Base-by-base conservation (phyloP, 441 rosid genomes). In the Isatis lusitanica region DNA sequence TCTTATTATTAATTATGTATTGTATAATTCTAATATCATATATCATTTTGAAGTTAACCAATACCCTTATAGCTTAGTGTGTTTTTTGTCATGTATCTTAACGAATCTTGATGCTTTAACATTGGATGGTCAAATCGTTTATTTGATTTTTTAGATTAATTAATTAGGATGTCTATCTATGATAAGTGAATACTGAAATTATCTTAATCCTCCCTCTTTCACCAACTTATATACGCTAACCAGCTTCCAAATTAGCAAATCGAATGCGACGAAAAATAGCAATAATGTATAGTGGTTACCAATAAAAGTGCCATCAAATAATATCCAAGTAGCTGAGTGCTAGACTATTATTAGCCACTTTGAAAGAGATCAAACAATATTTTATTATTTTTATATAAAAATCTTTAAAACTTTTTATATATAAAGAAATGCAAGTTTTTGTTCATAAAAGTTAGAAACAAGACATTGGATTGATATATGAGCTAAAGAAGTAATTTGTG, bases 301-400 rank as follows among this genome's bases (percentile, higher is more conserved):
- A 67, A 61, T 61, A 62, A 53, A 53, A 68, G 53, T 11, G 59
- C 24, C 47, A 62, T 43, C 78, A 43, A 61, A 61, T 44, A 40
- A 46, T 28, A 56, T 62, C 43, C 79, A 69, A 75, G 46, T 69
- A 68, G 74, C 53, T 47, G 66, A 75, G 75, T 75, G 79, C 53
- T 46, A 69, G 7, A 46, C 38, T 56, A 75, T 75, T 70, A 70
- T 63, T 75, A 56, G 13, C 79, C 75, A 76, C 75, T 70, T 76
- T 70, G 72, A 70, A 76, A 63, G 30, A 63, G 0, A 68, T 51
- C 1, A 42, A 26, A 44, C 17, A 7, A 26, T 57, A 36, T 74
- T 47, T 31, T 40, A 68, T 26, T 8, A 4, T 24, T 57, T 7
- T 52, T 10, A 7, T 18, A 18, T 6, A 15, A 7, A 33, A 48